Evolutionary conservation across 176 grass and related monocot genomes (phyloP).

Genomic region (Musa schizocarpa): DNA sequence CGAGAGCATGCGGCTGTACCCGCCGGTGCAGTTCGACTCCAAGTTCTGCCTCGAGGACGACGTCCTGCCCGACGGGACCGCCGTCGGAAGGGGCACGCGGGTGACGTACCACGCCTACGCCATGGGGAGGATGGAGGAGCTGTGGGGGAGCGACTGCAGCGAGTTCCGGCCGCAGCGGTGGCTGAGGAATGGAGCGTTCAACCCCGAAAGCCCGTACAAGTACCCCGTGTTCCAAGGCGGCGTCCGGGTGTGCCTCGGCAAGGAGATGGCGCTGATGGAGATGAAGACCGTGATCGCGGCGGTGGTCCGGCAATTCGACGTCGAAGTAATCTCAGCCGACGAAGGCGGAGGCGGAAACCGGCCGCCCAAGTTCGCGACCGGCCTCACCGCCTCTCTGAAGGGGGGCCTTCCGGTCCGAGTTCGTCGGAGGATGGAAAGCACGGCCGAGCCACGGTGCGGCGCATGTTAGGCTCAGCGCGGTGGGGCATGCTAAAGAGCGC

Average conservation of each 20-base stretch:
- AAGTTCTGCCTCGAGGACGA: slow-evolving; percentile 9
- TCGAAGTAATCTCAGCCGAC: slow-evolving; percentile 26
- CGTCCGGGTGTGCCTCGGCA: slow-evolving; percentile 58
- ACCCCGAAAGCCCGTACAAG: background rate
- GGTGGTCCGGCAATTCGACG: slow-evolving; percentile 41
- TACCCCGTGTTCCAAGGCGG: slow-evolving; percentile 51
- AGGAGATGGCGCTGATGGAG: slow-evolving; percentile 56
- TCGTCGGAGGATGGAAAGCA: slow-evolving; percentile 12
- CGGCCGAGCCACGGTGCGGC: background rate
- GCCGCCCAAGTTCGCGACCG: slow-evolving; percentile 38
- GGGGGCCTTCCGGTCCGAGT: slow-evolving; percentile 53
- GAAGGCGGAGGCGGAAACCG: background rate
- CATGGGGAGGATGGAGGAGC: slow-evolving; percentile 9
- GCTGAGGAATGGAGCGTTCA: background rate
- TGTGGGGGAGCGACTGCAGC: background rate
- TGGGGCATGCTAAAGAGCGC: background rate
- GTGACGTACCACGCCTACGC: slow-evolving; percentile 14
- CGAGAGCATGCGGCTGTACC: slow-evolving; percentile 7
- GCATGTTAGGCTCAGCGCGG: background rate
- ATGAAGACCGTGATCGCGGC: slow-evolving; percentile 51
- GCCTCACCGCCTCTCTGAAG: slow-evolving; percentile 52
- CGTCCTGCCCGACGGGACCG: slow-evolving; percentile 5
- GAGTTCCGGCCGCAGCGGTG: background rate
- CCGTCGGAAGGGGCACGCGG: background rate
- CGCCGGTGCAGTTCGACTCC: slow-evolving; percentile 14